phyloP scores from a whole-genome alignment of 2,329 filamentous ascomycete species.

The Ophiostoma perfectum region DNA sequence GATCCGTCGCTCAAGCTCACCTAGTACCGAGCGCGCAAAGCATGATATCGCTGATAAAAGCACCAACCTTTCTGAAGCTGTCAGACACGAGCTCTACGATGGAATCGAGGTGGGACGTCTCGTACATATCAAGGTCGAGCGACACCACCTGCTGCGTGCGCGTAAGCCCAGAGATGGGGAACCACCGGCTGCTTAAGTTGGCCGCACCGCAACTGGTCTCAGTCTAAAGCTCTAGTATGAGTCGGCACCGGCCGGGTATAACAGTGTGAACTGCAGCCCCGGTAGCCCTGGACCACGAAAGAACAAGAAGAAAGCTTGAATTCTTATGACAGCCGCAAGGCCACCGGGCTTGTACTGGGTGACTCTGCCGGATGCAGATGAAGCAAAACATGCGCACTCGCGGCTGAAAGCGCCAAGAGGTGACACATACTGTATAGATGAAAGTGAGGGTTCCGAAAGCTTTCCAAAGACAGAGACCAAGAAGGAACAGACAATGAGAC shows the following conservation, averaged over 20 bases:
- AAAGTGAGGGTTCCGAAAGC: no score
- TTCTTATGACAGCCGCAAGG: no score
- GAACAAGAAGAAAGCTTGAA: no score
- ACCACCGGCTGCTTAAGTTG: neutral
- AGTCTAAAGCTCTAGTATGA: neutral
- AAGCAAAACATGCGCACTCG: no score
- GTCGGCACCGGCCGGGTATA: neutral
- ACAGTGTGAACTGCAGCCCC: constrained; percentile 5
- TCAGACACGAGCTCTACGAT: neutral
- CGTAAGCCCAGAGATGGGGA: neutral
- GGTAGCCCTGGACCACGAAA: neutral
- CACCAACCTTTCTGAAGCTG: neutral
- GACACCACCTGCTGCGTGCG: neutral
- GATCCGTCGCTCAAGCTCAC: neutral
- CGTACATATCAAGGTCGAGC: neutral
- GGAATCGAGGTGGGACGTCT: neutral
- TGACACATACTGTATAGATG: no score
- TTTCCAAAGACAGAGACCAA: no score
- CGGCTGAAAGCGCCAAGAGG: no score
- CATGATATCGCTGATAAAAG: neutral
- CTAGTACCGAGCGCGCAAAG: neutral
- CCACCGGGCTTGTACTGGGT: no score
- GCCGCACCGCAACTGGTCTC: neutral
- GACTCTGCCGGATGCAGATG: no score
- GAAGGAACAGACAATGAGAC: no score